phyloP scores from a whole-genome alignment of 2,329 filamentous ascomycete species.

The Ophiostoma ips region DNA sequence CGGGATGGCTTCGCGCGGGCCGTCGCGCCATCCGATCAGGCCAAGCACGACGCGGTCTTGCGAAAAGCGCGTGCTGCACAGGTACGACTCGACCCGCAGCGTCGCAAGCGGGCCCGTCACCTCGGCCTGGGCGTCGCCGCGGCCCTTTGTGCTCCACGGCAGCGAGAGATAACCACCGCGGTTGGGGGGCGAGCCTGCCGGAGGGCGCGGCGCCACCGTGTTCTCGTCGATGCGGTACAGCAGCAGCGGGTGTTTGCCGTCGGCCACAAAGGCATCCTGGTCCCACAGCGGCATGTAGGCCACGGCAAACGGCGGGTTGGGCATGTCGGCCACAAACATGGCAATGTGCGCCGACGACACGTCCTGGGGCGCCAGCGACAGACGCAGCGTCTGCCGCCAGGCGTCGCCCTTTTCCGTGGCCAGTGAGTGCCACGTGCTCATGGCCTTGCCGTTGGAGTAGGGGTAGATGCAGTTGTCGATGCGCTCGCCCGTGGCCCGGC shows the following conservation, averaged over 20 bases:
- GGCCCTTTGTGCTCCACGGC: slow-evolving; percentile 60
- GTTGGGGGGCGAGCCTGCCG: slow-evolving; percentile 27
- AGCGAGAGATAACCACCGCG: slow-evolving; percentile 78
- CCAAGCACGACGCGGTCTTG: slow-evolving; percentile 80
- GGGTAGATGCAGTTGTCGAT: slow-evolving; percentile 81
- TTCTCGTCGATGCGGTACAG: slow-evolving; percentile 88
- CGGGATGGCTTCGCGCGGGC: slow-evolving; percentile 55
- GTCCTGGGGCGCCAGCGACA: slow-evolving; percentile 65
- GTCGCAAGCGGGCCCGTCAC: slow-evolving; percentile 68
- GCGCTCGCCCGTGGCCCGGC: slow-evolving; percentile 61
- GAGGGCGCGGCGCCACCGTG: slow-evolving; percentile 54
- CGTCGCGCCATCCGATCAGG: slow-evolving; percentile 74
- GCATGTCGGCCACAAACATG: slow-evolving; percentile 77
- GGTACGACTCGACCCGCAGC: slow-evolving; percentile 67
- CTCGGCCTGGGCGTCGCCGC: slow-evolving; percentile 55
- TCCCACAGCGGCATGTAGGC: slow-evolving; percentile 93
- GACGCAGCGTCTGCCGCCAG: slow-evolving; percentile 80
- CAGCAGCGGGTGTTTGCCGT: slow-evolving; percentile 67
- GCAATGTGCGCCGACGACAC: slow-evolving; percentile 75
- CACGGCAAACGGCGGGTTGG: slow-evolving; percentile 77
- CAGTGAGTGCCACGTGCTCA: slow-evolving; percentile 81
- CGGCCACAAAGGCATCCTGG: slow-evolving; percentile 73
- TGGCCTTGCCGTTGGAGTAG: slow-evolving; percentile 62
- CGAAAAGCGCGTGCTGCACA: slow-evolving; percentile 90
- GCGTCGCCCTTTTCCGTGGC: slow-evolving; percentile 63